Base-by-base conservation (phyloP, 2,329 filamentous ascomycete species). In the Hypocreales sp. region DNA sequence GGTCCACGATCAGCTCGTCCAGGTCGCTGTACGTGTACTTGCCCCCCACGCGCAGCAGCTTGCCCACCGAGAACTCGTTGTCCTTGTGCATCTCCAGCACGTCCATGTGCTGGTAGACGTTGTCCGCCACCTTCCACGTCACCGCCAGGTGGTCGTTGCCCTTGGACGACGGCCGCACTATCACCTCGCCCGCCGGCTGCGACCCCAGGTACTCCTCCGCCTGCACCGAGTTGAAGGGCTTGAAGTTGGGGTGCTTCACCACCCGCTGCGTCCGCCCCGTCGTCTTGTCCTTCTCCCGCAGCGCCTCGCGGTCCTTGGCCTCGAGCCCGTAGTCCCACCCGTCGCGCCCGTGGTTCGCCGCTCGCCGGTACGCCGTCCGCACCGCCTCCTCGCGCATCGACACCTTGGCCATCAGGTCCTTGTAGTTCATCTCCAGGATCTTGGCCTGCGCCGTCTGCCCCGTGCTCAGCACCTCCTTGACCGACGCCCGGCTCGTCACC, bases 201-300 rank as follows among this genome's bases (percentile, higher is more conserved):
- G 79, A 81, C 22, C 84, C 84, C 18, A 98, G 67, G 49, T 79
- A 95, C 50, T 95, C 83, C 53, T 95, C 83, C 1, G 90, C 90
- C 54, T 95, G 84, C 3, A 75, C 73, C 17, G 83, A 72, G 53
- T 92, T 94, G 65, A 92, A 95, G 0, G 84, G 78, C 40, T 78
- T 80, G 69, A 95, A 98, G 11, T 95, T 71, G 15, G 90, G 87
- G 48, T 98, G 90, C 53, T 98, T 98, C 60, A 98, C 90, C 33
- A 98, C 90, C 49, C 90, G 74, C 50, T 92, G 83, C 3, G 81
- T 79, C 26, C 90, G 81, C 10, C 82, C 84, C 12, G 81, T 81
- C 8, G 72, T 71, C 46, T 82, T 79, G 45, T 90, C 83, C 56
- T 86, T 92, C 50, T 92, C 83, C 30, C 79, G 73, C 36, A 90